Conservation (phyloP, 1,139 yeast genomes). For the Protomyces macrosporus region DNA sequence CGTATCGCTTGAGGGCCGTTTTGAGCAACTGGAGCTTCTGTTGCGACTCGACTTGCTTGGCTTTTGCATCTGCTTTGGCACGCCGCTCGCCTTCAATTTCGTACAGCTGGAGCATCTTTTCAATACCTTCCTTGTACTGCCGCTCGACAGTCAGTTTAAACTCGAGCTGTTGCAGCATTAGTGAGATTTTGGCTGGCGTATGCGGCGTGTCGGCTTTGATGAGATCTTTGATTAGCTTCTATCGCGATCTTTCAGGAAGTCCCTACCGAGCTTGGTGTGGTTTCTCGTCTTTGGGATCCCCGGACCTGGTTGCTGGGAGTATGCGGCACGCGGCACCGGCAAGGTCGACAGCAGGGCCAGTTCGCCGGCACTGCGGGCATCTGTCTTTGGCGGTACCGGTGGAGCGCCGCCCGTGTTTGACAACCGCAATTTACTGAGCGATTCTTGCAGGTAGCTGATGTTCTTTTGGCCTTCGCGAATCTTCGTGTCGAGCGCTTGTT, state of each 20-base stretch:
- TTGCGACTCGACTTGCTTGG: slow-evolving; percentile 75
- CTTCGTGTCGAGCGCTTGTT: slow-evolving; percentile 83
- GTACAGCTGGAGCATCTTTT: slow-evolving; percentile 77
- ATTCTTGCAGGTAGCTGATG: slow-evolving; percentile 78
- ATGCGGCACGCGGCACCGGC: slow-evolving; percentile 26
- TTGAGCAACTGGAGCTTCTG: slow-evolving; percentile 79
- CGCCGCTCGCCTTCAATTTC: slow-evolving; percentile 86
- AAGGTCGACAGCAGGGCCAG: slow-evolving; percentile 4
- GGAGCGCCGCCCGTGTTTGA: slow-evolving; percentile 10
- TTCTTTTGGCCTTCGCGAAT: slow-evolving; percentile 88
- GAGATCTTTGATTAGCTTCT: slow-evolving; percentile 48
- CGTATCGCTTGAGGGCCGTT: slow-evolving; percentile 78
- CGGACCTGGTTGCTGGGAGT: slow-evolving; percentile 8
- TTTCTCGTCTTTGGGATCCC: slow-evolving; percentile 24
- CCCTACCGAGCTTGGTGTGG: slow-evolving; percentile 33
- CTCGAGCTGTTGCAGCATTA: slow-evolving; percentile 89
- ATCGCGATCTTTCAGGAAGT: neutral
- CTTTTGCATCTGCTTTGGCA: slow-evolving; percentile 81
- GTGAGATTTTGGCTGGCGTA: slow-evolving; percentile 88
- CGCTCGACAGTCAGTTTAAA: slow-evolving; percentile 89
- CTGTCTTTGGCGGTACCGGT: slow-evolving; percentile 5
- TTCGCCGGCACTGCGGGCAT: neutral
- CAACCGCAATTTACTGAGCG: slow-evolving; percentile 56
- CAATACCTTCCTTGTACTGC: slow-evolving; percentile 88
- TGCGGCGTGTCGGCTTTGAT: slow-evolving; percentile 91